Evolutionary conservation across 345 rosid species (phyloP).

Genomic region (Camelina hispida): DNA sequence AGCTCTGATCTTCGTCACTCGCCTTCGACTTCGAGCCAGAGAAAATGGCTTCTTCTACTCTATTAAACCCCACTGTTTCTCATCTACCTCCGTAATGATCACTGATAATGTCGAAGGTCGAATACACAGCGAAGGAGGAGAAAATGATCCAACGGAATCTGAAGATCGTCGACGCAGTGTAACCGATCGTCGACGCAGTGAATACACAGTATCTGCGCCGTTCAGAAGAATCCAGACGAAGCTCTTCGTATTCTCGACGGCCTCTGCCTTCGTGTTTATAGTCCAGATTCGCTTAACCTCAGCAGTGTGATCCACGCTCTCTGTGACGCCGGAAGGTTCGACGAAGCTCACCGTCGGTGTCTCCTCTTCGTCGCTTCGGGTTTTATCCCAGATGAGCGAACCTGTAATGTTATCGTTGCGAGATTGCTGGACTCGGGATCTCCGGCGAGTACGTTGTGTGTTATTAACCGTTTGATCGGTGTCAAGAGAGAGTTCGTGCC

Average conservation of each 20-base stretch:
- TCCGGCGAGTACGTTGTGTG: constrained; percentile 54
- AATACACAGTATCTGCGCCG: constrained; percentile 61
- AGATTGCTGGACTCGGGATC: constrained; percentile 62
- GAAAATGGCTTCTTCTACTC: constrained; percentile 35
- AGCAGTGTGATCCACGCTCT: constrained; percentile 78
- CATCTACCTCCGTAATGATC: constrained; percentile 7
- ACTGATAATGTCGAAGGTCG: constrained; percentile 4
- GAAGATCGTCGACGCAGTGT: no score
- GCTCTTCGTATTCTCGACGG: constrained; percentile 57
- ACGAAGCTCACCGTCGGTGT: constrained; percentile 68
- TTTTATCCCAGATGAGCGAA: constrained; percentile 68
- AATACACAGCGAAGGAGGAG: constrained; percentile 16
- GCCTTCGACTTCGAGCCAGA: constrained; percentile 18
- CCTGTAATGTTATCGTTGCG: constrained; percentile 73
- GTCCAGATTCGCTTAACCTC: constrained; percentile 62
- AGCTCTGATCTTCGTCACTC: constrained; percentile 34
- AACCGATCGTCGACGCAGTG: constrained; percentile 40
- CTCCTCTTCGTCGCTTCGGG: constrained; percentile 52
- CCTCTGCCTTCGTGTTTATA: constrained; percentile 60
- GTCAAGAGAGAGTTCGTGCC: constrained; percentile 70
- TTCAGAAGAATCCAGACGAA: constrained; percentile 49
- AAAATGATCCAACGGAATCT: constrained; percentile 33
- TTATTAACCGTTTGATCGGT: constrained; percentile 51
- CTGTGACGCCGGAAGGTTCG: constrained; percentile 60
- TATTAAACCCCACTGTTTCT: constrained; percentile 20